Evolutionary conservation across 2,329 filamentous ascomycete species (phyloP).

Genomic region (Gyromitra esculenta): DNA sequence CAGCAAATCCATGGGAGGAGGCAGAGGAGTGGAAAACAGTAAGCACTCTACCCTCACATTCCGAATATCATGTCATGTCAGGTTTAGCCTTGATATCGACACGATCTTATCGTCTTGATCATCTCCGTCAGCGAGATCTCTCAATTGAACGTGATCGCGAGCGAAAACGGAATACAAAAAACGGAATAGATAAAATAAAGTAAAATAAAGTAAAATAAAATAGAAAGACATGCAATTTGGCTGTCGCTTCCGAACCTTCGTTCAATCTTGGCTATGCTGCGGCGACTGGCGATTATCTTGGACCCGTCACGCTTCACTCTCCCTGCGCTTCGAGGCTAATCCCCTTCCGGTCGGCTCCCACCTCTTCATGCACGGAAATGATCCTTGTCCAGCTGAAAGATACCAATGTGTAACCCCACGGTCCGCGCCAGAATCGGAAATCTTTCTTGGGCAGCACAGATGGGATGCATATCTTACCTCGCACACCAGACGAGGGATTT

Average conservation of each 20-base stretch:
- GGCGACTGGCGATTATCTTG: slow-evolving; percentile 18
- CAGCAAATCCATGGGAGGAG: too few species aligned
- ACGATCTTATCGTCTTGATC: neutral
- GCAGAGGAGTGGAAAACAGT: neutral
- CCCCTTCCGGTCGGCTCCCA: slow-evolving; percentile 21
- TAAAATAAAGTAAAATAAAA: slow-evolving; percentile 1
- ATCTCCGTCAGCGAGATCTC: slow-evolving; percentile 13
- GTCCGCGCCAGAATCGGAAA: slow-evolving; percentile 47
- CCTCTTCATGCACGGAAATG: slow-evolving; percentile 30
- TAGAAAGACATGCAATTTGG: slow-evolving; percentile 21
- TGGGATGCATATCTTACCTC: slow-evolving; percentile 42
- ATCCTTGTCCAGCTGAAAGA: slow-evolving; percentile 52
- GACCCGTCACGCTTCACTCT: slow-evolving; percentile 12
- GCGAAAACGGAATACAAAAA: slow-evolving; percentile 5
- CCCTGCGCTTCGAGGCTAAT: slow-evolving; percentile 27
- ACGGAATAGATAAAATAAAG: neutral
- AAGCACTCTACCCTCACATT: neutral
- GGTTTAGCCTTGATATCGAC: neutral
- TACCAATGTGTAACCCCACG: slow-evolving; percentile 43
- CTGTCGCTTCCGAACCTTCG: slow-evolving; percentile 32
- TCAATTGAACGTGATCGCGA: slow-evolving; percentile 22
- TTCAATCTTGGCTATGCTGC: slow-evolving; percentile 28
- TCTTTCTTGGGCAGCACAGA: slow-evolving; percentile 41
- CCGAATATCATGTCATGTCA: neutral
- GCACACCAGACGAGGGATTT: slow-evolving; percentile 49